Conservation (phyloP, 192 early-diverging fungal species). For the Coemansia sp. region DNA sequence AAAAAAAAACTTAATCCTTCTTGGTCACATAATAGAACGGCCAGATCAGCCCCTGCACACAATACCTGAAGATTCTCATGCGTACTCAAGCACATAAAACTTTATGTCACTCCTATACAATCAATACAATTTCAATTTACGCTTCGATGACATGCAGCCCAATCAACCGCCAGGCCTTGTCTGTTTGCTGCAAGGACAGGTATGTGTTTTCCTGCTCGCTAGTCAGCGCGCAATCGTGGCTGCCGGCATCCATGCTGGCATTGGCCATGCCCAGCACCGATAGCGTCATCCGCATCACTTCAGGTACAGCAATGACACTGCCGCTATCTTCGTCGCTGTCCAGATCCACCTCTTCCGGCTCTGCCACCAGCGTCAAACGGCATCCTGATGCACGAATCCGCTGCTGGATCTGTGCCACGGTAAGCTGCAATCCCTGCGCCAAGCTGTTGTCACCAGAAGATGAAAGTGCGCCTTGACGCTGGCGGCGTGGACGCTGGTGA, state of each 20-base stretch:
- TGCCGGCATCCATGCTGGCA: slow-evolving; percentile 11
- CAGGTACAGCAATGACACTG: slow-evolving; percentile 45
- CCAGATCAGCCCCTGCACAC: neutral
- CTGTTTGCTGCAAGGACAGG: slow-evolving; percentile 40
- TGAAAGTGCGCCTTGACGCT: neutral
- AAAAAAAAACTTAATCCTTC: too few relatives aligned
- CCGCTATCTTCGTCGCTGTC: slow-evolving; percentile 49
- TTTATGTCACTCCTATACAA: too few relatives aligned
- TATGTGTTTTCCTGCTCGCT: slow-evolving; percentile 31
- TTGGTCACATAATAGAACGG: neutral
- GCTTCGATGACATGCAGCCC: slow-evolving; percentile 50
- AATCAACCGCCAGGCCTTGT: slow-evolving; percentile 48
- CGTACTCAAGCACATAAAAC: too few relatives aligned
- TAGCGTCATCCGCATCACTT: slow-evolving; percentile 51
- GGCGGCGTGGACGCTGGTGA: slow-evolving; percentile 43
- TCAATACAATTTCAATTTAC: too few relatives aligned
- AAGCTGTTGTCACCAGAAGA: neutral
- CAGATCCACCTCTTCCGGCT: slow-evolving; percentile 39
- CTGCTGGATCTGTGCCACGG: slow-evolving; percentile 48
- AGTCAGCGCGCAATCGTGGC: slow-evolving; percentile 38
- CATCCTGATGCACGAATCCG: slow-evolving; percentile 46
- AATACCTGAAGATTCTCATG: neutral
- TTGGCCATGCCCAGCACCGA: slow-evolving; percentile 42
- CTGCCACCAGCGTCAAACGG: slow-evolving; percentile 44
- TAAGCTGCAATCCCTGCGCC: slow-evolving; percentile 20